Base-by-base conservation (phyloP, 148 eudicot species). In the Linanthus parryae region DNA sequence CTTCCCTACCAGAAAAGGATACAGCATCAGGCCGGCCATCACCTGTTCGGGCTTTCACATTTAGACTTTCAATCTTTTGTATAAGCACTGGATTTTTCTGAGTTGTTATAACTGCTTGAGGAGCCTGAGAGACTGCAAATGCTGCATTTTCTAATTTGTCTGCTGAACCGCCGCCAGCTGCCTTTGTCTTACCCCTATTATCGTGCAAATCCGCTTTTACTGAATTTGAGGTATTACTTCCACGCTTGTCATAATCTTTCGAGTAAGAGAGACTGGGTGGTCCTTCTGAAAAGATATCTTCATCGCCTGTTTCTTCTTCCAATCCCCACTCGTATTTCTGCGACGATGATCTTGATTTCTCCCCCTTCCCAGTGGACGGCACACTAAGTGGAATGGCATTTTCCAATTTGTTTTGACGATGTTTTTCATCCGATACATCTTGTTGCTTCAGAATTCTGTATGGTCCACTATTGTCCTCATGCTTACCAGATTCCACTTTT, bases 41-140 rank as follows among this genome's bases (percentile, higher is more conserved):
- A 51, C 82, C 67, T 47, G 71, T 71, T 38, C 95, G 81, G 10
- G 68, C 68, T 77, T 88, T 88, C 7, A 80, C 95, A 84, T 94
- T 94, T 49, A 84, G 64, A 57, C 80, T 83, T 55, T 84, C 99
- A 47, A 94, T 78, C 55, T 82, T 88, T 59, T 80, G 80, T 45
- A 94, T 78, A 70, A 94, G 62, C 13, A 65, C 70, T 17, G 79
- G 61, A 48, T 80, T 80, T 57, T 64, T 74, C 15, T 67, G 63
- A 48, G 64, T 29, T 69, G 67, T 47, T 21, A 59, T 43, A 25
- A 27, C 8, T 20, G 34, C 25, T 31, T 54, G 69, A n/a, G 70
- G 35, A 35, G 29, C 21, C 15, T 65, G 60, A 22, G 62, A 14
- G 27, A 48, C 57, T 28, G 60, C 46, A 30, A 58, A 56, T 42